A percentile compares a stretch with the other conserved stretches of the same genome.
These are phyloP conservation scores for Trifolium dubium DNA, from an alignment of 306 rosid species.

Conservation along the genomic window DNA sequence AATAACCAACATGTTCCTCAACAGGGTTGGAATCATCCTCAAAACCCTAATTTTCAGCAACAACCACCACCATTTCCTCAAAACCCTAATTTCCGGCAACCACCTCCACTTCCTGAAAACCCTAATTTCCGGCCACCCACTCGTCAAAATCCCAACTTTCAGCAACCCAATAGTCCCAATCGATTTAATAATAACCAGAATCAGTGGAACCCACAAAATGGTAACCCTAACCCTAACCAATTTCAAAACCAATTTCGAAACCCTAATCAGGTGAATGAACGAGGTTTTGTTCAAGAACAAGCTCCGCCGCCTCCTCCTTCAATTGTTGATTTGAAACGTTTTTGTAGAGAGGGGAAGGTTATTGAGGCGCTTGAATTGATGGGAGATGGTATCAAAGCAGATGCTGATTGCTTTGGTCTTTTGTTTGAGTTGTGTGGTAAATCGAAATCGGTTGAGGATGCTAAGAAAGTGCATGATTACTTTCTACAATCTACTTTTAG, in stretches of 20 bases:
- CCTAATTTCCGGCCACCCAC: slow-evolving; percentile 39
- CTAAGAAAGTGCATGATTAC: slow-evolving; percentile 78
- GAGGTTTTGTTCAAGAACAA: slow-evolving; percentile 45
- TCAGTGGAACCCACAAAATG: slow-evolving; percentile 45
- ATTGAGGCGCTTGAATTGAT: slow-evolving; percentile 75
- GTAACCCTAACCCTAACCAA: slow-evolving; percentile 40
- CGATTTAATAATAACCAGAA: slow-evolving; percentile 51
- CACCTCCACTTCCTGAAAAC: slow-evolving; percentile 26
- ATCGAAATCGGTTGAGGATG: slow-evolving; percentile 68
- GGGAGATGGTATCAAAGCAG: slow-evolving; percentile 81
- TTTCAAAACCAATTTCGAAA: slow-evolving; percentile 25
- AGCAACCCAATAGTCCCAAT: slow-evolving; percentile 38
- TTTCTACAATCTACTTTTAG: slow-evolving; percentile 76
- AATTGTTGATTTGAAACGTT: slow-evolving; percentile 51
- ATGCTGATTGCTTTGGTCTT: slow-evolving; percentile 60
- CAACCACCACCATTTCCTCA: slow-evolving; percentile 31
- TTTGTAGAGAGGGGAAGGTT: slow-evolving; percentile 72
- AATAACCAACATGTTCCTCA: slow-evolving; percentile 24
- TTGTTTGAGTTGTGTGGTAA: slow-evolving; percentile 66
- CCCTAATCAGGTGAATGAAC: slow-evolving; percentile 50
- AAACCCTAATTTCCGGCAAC: slow-evolving; percentile 43
- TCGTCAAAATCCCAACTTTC: slow-evolving; percentile 46
- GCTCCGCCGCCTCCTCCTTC: slow-evolving; percentile 47
- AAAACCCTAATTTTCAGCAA: slow-evolving; percentile 7
- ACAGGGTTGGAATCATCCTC: slow-evolving; percentile 32